These are phyloP conservation scores for Vigna nakashimae DNA, from an alignment of 306 rosid species.

Conservation along the genomic window DNA sequence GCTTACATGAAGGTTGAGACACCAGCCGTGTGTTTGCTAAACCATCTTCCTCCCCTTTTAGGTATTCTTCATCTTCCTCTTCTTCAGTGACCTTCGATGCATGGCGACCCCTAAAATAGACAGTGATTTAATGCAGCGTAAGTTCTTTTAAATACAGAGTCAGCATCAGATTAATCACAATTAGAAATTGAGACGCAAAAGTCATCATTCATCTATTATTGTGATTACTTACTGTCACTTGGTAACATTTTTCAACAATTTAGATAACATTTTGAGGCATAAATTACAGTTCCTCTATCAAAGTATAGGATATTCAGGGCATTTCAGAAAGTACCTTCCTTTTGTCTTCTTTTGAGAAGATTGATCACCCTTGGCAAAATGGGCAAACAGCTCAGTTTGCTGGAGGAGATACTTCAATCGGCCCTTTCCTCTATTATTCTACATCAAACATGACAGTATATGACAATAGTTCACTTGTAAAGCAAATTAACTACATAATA, in stretches of 20 bases:
- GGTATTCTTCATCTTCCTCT: conserved; percentile 96
- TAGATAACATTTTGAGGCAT: neutral
- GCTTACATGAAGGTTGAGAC: conserved; percentile 90
- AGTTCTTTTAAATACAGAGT: conserved; percentile 5
- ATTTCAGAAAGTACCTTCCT: conserved; percentile 68
- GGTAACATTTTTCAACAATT: neutral
- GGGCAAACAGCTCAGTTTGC: conserved; percentile 98
- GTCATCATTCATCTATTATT: neutral
- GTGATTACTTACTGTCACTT: neutral
- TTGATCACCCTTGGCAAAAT: conserved; percentile 87
- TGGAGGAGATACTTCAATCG: conserved; percentile 92
- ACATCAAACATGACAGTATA: conserved; percentile 33
- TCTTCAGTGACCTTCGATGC: conserved; percentile 98
- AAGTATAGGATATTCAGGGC: conserved; percentile 6
- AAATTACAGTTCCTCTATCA: neutral
- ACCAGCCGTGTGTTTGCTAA: conserved; percentile 79
- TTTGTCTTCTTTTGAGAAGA: conserved; percentile 79
- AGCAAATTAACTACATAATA: neutral
- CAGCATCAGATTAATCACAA: too few relatives aligned
- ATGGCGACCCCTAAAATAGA: conserved; percentile 86
- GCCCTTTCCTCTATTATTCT: conserved; percentile 89
- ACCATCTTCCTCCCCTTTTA: conserved; percentile 96
- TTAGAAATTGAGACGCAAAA: conserved; percentile 14
- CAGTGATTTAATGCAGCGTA: conserved; percentile 31
- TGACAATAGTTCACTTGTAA: neutral